Conservation (phyloP, 2,329 filamentous ascomycete species). For the Colletotrichum coccodes region DNA sequence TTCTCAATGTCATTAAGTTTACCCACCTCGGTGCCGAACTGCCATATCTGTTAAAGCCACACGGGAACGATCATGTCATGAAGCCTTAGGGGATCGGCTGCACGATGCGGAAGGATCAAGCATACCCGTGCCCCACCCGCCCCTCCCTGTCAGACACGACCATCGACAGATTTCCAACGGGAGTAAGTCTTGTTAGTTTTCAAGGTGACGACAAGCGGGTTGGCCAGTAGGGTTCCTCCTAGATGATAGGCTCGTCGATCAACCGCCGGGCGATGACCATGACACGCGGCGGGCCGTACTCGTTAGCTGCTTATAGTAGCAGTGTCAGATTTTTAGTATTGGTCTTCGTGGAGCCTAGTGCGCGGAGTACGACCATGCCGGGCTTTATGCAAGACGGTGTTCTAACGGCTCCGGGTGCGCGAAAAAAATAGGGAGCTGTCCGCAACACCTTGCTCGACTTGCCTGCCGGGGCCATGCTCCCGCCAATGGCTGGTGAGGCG, state of each 20-base stretch:
- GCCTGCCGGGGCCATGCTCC: not conserved
- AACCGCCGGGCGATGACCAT: not conserved
- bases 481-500: not conserved
- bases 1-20: not conserved
- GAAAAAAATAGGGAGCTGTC: not conserved
- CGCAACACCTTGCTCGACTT: not conserved
- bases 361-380: not conserved
- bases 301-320: not conserved
- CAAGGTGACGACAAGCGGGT: not conserved
- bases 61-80: not conserved
- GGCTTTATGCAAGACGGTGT: slow-evolving; percentile 10
- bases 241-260: not conserved
- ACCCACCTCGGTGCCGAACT: slow-evolving; percentile 14
- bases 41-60: not conserved
- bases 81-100: not conserved
- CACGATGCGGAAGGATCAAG: not conserved
- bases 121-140: slow-evolving; percentile 3
- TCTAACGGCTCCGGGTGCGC: not conserved
- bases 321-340: not conserved
- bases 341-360: not conserved
- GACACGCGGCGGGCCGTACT: slow-evolving; percentile 10
- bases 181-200: not conserved
- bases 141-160: not conserved
- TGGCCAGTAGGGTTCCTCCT: not conserved
- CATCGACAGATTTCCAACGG: not conserved